Evolutionary conservation across 2,329 filamentous ascomycete species (phyloP).

Genomic region (Paraphaeosphaeria sporulosa): DNA sequence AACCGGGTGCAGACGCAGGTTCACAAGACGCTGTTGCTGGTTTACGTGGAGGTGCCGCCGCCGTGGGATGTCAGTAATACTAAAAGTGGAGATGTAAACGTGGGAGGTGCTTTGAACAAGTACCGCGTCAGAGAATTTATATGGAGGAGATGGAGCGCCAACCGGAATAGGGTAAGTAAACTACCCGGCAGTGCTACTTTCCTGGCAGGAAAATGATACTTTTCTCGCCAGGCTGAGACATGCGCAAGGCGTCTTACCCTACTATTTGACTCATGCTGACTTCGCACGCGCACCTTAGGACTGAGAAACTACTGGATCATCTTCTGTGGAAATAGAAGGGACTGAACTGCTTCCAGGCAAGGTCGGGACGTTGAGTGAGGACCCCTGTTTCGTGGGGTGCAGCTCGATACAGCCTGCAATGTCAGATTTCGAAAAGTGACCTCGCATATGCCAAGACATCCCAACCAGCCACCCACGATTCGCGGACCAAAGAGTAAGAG

Average conservation of each 20-base stretch:
- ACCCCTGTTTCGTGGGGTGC: background rate
- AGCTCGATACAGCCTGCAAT: background rate
- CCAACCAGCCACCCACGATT: background rate
- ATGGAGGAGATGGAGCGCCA: slow-evolving; percentile 83
- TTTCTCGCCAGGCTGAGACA: background rate
- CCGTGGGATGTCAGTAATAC: slow-evolving; percentile 61
- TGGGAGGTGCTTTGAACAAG: slow-evolving; percentile 68
- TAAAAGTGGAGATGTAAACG: slow-evolving; percentile 55
- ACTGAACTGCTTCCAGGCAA: no score
- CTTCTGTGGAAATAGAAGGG: background rate
- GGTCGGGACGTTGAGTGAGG: no score
- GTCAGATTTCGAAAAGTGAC: slow-evolving; percentile 2
- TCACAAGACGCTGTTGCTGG: slow-evolving; percentile 85
- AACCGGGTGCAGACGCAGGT: slow-evolving; percentile 91
- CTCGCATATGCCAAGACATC: background rate
- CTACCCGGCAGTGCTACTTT: background rate
- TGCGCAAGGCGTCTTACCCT: background rate
- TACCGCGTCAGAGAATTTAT: slow-evolving; percentile 84
- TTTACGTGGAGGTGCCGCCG: slow-evolving; percentile 89
- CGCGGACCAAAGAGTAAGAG: background rate
- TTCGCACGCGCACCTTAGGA: background rate
- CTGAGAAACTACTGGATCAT: background rate
- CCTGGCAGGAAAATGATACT: background rate
- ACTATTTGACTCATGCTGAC: slow-evolving; percentile 37
- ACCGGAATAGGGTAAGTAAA: slow-evolving; percentile 68